Base-by-base conservation (phyloP, 1,284 basidiomycete species). In the Pseudozyma hubeiensis region DNA sequence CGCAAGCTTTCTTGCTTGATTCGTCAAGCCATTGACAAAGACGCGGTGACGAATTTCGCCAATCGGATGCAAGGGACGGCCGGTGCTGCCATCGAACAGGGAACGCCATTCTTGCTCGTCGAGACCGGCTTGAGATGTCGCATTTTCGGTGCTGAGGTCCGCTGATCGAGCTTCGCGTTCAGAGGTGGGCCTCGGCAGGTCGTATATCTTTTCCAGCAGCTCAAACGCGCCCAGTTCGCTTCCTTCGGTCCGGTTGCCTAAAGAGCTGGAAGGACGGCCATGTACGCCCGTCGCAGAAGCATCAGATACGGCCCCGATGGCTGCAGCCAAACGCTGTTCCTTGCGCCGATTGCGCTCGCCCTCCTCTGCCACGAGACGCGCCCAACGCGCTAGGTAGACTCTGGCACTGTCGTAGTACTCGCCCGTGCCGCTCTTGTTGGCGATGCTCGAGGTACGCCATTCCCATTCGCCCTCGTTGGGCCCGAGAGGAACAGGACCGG, bases 371-470 rank as follows among this genome's bases (percentile, higher is more conserved):
- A 99, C 96, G 48, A 94, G 91, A 29, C 94, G 88, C 0, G 97
- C 96, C 97, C 97, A 99, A 33, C 93, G 89, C 1, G 97, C 97
- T 8, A 99, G 89, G 84, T 98, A 99, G 6, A 99, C 93, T 4
- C 96, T 88, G 0, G 97, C 96, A 61, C 92, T 92, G 85, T 99
- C 97, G 83, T 96, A 99, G 83, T 97, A 99, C 52, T 82, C 76
- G 37, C 68, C 77, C 35, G 62, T 67, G 7, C 75, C 72, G 30
- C 69, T 67, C 40, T 71, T 62, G 49, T 70, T 69, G 37, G 65
- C 66, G 16, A 78, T 70, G 44, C 57, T 71, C 19, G 70, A 65
- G 34, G 61, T 73, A 40, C 62, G 56, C 72, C 70, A 69, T 24
- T 65, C 72, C 78, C 78, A 81, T 34, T 75, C 75, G 8, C 74